These are phyloP conservation scores for Nidula niveotomentosa DNA, from an alignment of 1,284 basidiomycete genomes.

Conservation along the genomic window DNA sequence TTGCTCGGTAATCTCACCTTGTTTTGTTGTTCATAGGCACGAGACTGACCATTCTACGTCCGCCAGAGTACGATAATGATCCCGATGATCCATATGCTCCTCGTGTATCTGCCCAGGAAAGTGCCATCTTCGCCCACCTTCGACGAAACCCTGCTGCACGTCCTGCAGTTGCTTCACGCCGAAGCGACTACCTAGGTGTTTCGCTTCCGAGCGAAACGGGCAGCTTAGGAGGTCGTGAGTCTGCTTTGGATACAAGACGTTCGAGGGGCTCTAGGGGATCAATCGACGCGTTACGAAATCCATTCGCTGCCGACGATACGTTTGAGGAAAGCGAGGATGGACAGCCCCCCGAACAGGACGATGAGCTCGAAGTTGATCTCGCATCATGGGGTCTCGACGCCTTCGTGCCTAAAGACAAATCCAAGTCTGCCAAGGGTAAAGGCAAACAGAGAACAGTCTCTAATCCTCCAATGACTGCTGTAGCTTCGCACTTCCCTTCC, in stretches of 20 bases:
- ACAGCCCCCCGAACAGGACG: constrained; percentile 35
- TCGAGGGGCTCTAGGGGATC: constrained; percentile 51
- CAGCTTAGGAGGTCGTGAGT: constrained; percentile 44
- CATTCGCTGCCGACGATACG: constrained; percentile 63
- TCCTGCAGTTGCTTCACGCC: constrained; percentile 38
- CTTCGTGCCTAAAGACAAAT: constrained; percentile 68
- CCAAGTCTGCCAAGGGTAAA: constrained; percentile 41
- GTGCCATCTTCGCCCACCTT: constrained; percentile 77
- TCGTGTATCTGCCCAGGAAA: constrained; percentile 70
- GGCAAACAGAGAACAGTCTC: constrained; percentile 50
- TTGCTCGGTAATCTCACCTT: constrained; percentile 55
- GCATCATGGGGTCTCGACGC: constrained; percentile 81
- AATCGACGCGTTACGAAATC: constrained; percentile 65
- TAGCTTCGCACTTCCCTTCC: constrained; percentile 30
- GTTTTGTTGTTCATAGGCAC: neutral
- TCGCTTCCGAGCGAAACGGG: constrained; percentile 59
- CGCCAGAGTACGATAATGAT: constrained; percentile 82
- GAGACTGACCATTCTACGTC: constrained; percentile 6
- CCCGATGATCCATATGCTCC: constrained; percentile 57
- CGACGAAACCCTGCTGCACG: constrained; percentile 50
- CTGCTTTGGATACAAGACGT: constrained; percentile 41
- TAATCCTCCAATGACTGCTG: constrained; percentile 40
- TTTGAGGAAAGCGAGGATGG: constrained; percentile 54
- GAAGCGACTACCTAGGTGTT: constrained; percentile 69
- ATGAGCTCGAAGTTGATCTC: constrained; percentile 72